Evolutionary conservation across 2,329 filamentous ascomycete genomes (phyloP).

Genomic region (Rutstroemia sp.): DNA sequence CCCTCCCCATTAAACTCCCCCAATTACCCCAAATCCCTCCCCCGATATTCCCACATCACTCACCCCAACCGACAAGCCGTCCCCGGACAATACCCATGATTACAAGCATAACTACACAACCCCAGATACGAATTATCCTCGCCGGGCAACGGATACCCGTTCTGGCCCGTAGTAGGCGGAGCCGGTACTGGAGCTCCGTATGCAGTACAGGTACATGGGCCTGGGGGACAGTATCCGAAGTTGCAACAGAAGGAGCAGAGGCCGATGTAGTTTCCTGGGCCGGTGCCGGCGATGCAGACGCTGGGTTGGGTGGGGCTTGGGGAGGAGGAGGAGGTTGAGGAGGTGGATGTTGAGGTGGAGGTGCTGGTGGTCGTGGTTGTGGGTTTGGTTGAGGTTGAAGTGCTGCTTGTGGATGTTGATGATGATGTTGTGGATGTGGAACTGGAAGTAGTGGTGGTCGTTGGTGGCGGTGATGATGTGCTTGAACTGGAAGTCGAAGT

Average conservation of each 20-base stretch:
- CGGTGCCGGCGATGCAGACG: slow-evolving; percentile 21
- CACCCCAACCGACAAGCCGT: background rate
- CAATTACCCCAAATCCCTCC: too few relatives aligned
- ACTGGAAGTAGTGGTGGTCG: background rate
- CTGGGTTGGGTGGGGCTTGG: background rate
- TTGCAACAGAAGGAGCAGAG: slow-evolving; percentile 30
- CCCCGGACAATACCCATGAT: slow-evolving; percentile 33
- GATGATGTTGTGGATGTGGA: background rate
- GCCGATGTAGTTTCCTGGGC: slow-evolving; percentile 31
- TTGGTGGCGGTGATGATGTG: background rate
- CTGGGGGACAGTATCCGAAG: slow-evolving; percentile 22
- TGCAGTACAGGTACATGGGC: slow-evolving; percentile 19
- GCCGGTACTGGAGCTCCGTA: slow-evolving; percentile 13
- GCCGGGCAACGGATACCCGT: slow-evolving; percentile 31
- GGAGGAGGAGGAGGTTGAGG: background rate
- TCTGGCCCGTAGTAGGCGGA: slow-evolving; percentile 22
- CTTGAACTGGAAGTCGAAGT: slow-evolving; percentile 1
- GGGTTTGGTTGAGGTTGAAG: background rate
- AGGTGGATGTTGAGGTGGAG: background rate
- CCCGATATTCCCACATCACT: too few relatives aligned
- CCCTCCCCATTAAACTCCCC: too few relatives aligned
- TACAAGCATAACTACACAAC: slow-evolving; percentile 40
- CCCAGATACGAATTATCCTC: slow-evolving; percentile 34
- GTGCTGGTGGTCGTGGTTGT: background rate
- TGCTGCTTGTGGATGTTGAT: background rate